Evolutionary conservation across 2,329 filamentous ascomycete species (phyloP).

Genomic region (Xylaria hypoxylon): DNA sequence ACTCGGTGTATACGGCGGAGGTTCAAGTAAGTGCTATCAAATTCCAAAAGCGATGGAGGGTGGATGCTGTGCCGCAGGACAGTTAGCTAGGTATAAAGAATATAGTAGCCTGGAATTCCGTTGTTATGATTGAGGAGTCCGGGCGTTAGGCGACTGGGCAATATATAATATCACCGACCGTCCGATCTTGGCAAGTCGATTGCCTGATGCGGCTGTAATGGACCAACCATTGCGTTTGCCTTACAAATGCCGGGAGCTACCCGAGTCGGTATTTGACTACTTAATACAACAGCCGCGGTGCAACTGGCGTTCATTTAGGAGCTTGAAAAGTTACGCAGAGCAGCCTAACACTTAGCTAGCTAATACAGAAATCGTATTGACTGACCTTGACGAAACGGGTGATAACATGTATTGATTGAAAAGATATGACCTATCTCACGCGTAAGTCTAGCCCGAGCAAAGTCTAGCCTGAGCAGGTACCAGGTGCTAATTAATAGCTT

Average conservation of each 20-base stretch:
- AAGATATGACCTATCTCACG: background rate
- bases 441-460: background rate
- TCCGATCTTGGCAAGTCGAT: background rate
- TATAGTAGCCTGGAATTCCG: background rate
- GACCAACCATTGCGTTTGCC: conserved; percentile 5
- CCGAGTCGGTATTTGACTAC: background rate
- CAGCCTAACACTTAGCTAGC: background rate
- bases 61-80: conserved; percentile 7
- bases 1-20: background rate
- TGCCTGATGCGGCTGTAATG: background rate
- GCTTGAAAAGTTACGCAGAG: background rate
- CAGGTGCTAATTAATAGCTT: background rate
- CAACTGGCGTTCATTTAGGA: background rate
- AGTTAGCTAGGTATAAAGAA: background rate
- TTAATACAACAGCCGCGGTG: background rate
- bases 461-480: background rate
- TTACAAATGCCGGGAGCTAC: conserved; percentile 2
- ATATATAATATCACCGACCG: conserved; percentile 2
- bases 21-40: background rate
- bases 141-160: conserved; percentile 6
- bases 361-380: background rate
- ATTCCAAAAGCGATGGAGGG: background rate
- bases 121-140: background rate
- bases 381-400: background rate
- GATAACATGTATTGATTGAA: background rate